Conservation (phyloP, 805 yeast genomes). For the Alloascoidea africana region DNA sequence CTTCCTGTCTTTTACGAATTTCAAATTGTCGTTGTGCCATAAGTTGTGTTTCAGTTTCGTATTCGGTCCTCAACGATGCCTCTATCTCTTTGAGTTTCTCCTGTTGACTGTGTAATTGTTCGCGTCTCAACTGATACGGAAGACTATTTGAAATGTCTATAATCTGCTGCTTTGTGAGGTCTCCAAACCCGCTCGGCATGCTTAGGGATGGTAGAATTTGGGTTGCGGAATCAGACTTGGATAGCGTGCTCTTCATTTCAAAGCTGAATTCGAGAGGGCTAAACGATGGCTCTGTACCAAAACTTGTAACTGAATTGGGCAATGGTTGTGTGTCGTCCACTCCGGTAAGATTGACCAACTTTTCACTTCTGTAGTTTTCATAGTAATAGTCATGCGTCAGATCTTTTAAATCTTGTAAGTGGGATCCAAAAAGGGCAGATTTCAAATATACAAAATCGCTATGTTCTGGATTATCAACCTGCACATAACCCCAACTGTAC, state of each 20-base stretch:
- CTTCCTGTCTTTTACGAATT: neutral
- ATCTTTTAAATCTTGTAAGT: slow-evolving; percentile 49
- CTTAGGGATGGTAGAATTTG: neutral
- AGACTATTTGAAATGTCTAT: slow-evolving; percentile 63
- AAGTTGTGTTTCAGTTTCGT: neutral
- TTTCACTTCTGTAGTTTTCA: slow-evolving; percentile 51
- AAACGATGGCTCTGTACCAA: neutral
- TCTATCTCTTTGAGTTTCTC: slow-evolving; percentile 69
- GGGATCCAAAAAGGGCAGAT: slow-evolving; percentile 42
- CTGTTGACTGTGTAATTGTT: slow-evolving; percentile 57
- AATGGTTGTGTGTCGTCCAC: slow-evolving; percentile 32
- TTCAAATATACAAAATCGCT: slow-evolving; percentile 40
- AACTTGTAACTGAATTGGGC: neutral
- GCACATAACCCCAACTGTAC: slow-evolving; percentile 66
- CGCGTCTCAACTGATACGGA: slow-evolving; percentile 72
- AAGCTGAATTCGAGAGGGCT: neutral
- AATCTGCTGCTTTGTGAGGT: neutral
- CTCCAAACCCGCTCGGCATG: neutral
- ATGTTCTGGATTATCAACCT: slow-evolving; percentile 24
- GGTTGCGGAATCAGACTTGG: neutral
- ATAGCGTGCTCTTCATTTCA: neutral
- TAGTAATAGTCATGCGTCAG: slow-evolving; percentile 50
- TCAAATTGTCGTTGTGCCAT: neutral
- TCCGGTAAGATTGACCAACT: slow-evolving; percentile 34
- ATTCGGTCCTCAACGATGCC: slow-evolving; percentile 32